Evolutionary conservation across 768 basidiomycete genomes (phyloP).

Genomic region (Mycena floridula): DNA sequence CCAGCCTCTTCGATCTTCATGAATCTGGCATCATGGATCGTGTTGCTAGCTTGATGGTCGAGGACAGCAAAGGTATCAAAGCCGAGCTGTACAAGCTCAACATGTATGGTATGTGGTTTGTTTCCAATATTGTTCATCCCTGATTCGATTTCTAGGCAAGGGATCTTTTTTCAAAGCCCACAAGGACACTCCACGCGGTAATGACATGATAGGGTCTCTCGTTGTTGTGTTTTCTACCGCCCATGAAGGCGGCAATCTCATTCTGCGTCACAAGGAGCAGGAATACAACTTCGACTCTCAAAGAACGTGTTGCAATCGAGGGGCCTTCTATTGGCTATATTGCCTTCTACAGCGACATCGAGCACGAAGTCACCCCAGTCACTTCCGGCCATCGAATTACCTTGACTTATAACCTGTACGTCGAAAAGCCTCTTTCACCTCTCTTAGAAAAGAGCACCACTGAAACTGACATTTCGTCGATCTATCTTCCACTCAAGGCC

Average conservation of each 20-base stretch:
- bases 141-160: slow-evolving; percentile 8
- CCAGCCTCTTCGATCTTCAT: no score
- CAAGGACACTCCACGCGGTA: slow-evolving; percentile 28
- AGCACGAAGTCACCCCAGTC: slow-evolving; percentile 36
- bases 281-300: slow-evolving; percentile 25
- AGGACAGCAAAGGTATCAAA: background rate
- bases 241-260: slow-evolving; percentile 28
- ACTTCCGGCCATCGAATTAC: slow-evolving; percentile 33
- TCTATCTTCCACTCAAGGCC: slow-evolving; percentile 2
- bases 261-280: slow-evolving; percentile 15
- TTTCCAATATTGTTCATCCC: background rate
- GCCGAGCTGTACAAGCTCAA: slow-evolving; percentile 31
- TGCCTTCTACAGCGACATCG: slow-evolving; percentile 36
- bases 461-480: no score
- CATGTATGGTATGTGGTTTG: slow-evolving; percentile 24
- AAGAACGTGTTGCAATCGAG: slow-evolving; percentile 1
- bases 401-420: slow-evolving; percentile 33
- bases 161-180: slow-evolving; percentile 34
- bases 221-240: slow-evolving; percentile 29
- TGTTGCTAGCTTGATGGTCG: no score
- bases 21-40: no score
- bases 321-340: slow-evolving; percentile 21
- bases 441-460: background rate
- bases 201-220: slow-evolving; percentile 34
- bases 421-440: background rate